Conservation (phyloP, 768 basidiomycete species). For the Heimioporus sp. region DNA sequence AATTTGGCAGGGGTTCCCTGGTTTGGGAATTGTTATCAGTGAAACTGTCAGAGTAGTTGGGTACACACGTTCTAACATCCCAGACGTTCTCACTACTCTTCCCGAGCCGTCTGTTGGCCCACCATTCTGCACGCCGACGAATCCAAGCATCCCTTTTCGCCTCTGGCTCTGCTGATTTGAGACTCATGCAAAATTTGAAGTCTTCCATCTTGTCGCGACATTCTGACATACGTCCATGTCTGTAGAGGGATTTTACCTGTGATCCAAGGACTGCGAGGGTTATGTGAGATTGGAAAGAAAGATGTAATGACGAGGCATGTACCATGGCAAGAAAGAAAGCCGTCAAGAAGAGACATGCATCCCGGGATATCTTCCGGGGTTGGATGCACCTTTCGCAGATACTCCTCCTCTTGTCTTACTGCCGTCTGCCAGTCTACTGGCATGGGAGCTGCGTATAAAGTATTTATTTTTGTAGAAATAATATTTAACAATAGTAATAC, state of each 20-base stretch:
- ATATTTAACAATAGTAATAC: conserved; percentile 13
- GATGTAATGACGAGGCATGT: conserved; percentile 12
- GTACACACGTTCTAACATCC: conserved; percentile 77
- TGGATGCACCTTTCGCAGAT: conserved; percentile 66
- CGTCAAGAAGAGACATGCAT: conserved; percentile 75
- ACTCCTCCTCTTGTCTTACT: conserved; percentile 66
- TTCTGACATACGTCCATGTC: conserved; percentile 70
- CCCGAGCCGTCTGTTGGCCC: conserved; percentile 72
- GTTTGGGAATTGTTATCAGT: not conserved
- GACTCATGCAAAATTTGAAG: conserved; percentile 91
- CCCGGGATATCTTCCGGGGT: conserved; percentile 77
- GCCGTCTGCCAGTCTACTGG: conserved; percentile 51
- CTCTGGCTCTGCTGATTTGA: conserved; percentile 76
- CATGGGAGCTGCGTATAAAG: conserved; percentile 24
- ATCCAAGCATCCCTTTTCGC: conserved; percentile 84
- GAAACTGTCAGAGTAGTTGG: not conserved
- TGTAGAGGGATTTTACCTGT: conserved; percentile 84
- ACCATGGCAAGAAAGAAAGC: conserved; percentile 72
- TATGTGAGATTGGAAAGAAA: conserved; percentile 9
- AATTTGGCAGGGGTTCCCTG: conserved; percentile 25
- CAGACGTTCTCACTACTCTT: conserved; percentile 95
- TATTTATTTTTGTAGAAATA: conserved; percentile 3
- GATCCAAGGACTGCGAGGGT: conserved; percentile 60
- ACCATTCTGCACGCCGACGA: conserved; percentile 86
- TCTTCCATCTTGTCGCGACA: conserved; percentile 83